phyloP scores from a whole-genome alignment of 2,329 filamentous ascomycete genomes.

The Aaosphaeria pasadenensis region DNA sequence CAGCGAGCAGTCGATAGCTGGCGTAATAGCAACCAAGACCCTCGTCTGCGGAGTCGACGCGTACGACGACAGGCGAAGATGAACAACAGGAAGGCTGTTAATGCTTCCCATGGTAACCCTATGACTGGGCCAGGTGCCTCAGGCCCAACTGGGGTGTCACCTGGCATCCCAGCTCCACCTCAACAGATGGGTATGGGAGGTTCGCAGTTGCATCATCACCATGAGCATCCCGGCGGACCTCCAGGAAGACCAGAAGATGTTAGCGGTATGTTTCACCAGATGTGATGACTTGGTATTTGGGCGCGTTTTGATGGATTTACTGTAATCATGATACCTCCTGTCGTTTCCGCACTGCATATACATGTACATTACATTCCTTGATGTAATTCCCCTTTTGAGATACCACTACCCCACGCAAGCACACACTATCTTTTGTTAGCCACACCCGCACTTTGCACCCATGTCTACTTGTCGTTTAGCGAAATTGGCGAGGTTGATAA shows the following conservation, averaged over 20 bases:
- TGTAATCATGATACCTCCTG: conserved; percentile 40
- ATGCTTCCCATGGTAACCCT: conserved; percentile 58
- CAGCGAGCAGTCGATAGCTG: conserved; percentile 97
- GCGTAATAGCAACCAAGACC: conserved; percentile 98
- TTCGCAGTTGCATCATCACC: conserved; percentile 67
- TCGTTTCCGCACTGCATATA: conserved; percentile 42
- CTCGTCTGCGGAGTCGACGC: conserved; percentile 81
- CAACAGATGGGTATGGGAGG: conserved; percentile 68
- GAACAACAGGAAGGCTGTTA: conserved; percentile 75
- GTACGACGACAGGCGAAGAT: conserved; percentile 97
- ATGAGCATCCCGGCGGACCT: conserved; percentile 67
- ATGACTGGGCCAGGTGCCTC: conserved; percentile 63
- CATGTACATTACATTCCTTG: conserved; percentile 44
- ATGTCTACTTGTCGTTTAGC: conserved; percentile 22
- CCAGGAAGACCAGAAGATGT: conserved; percentile 69
- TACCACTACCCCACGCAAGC: conserved; percentile 34
- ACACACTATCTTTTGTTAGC: conserved; percentile 14
- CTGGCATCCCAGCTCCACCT: conserved; percentile 60
- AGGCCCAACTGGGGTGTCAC: conserved; percentile 63
- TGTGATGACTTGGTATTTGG: conserved; percentile 61
- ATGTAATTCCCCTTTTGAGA: conserved; percentile 40
- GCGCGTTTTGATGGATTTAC: conserved; percentile 28
- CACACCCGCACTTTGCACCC: conserved; percentile 5
- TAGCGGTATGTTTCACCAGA: conserved; percentile 98
- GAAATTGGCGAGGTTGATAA: conserved; percentile 9